Evolutionary conservation across 352 stramenopile species (phyloP), one percentile per base, ranked within the genome.

Genomic region (Elongisporangium undulatum): DNA sequence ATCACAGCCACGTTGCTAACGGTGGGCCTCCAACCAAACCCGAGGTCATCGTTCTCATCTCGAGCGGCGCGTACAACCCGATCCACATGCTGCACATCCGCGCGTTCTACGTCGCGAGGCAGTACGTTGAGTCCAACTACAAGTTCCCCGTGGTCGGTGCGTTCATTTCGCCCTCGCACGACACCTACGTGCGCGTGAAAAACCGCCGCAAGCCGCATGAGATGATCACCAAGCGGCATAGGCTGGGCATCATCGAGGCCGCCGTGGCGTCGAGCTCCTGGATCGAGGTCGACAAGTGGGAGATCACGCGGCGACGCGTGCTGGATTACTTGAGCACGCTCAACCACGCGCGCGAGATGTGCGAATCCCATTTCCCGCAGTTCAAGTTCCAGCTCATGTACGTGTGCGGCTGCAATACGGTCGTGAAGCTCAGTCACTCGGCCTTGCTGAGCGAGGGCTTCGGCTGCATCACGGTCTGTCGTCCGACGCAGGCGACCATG

Each of bases 281-380:
- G 83, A 90, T 92, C 55, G 77, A 92, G 63, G 80, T 87, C n/a
- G 79, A 92, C 67, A 92, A 90, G 61, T 89, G 83, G 81, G 83
- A 90, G 63, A 90, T 90, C 62, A 92, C 80, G 63, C 71, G 83
- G 9, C 62, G 83, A 6, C 67, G 83, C 19, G 83, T 92, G 50
- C 63, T 90, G 21, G 80, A 92, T 60, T 92, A 92, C 58, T 70
- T 90, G 24, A 90, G 79, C 52, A 90, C 79, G 29, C 63, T 92
- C 53, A 87, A 69, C 1, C 82, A 92, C 57, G 73, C 88, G 22
- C 71, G 78, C 29, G 80, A 92, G 63, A 89, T 90, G 73, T 92
- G 83, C 51, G 75, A 90, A 45, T 62, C 71, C 15, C 79, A 90
- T 38, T 92, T 92, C 49, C 58, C 69, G 0, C 56, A 64, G 1